Evolutionary conservation across 371 early-diverging fungal species (phyloP).

Genomic region (Rhizopus arrhizus): DNA sequence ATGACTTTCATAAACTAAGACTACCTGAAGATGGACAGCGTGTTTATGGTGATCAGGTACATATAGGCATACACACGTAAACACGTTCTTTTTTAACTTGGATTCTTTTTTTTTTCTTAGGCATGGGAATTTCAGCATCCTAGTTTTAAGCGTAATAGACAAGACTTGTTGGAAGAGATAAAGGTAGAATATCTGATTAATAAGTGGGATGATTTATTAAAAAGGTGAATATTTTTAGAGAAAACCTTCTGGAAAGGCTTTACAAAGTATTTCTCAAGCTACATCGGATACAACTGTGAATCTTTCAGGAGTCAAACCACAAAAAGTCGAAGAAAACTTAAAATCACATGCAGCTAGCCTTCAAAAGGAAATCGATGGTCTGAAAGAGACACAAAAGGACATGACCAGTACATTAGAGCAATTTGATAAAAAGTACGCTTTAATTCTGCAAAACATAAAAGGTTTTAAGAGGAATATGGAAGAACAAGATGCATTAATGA

Average conservation of each 20-base stretch:
- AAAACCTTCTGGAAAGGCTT: conserved; percentile 39
- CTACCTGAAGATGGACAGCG: conserved; percentile 59
- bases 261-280: conserved; percentile 5
- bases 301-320: neutral
- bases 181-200: conserved; percentile 29
- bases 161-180: conserved; percentile 65
- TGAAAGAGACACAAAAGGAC: conserved; percentile 37
- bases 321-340: conserved; percentile 19
- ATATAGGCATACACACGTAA: neutral
- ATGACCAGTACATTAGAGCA: conserved; percentile 30
- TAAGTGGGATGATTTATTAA: neutral
- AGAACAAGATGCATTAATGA: conserved; percentile 28
- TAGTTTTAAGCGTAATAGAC: conserved; percentile 65
- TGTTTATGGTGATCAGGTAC: conserved; percentile 69
- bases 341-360: conserved; percentile 31
- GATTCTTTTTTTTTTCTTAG: conserved; percentile 21
- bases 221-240: conserved; percentile 31
- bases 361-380: conserved; percentile 50
- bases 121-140: conserved; percentile 82
- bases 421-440: conserved; percentile 28
- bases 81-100: neutral
- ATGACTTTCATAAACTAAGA: conserved; percentile 84
- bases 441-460: conserved; percentile 21
- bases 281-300: neutral
- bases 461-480: conserved; percentile 26